These are phyloP conservation scores for Yamadazyma triangularis DNA, from an alignment of 1,139 yeast genomes.

Conservation along the genomic window DNA sequence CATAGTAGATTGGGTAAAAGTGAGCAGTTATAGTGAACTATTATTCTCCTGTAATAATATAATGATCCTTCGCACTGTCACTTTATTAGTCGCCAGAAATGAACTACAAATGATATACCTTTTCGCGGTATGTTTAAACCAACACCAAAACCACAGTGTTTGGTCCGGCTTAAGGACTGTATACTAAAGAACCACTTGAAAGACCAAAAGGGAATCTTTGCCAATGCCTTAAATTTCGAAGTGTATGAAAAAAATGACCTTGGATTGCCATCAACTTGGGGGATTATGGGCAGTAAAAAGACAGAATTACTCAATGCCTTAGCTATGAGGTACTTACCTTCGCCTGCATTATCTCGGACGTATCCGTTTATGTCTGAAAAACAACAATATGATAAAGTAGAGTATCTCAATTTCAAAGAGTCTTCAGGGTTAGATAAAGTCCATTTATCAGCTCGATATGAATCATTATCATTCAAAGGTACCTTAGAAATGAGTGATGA, in stretches of 20 bases:
- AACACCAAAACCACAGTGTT: conserved; percentile 6
- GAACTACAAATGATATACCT: no score
- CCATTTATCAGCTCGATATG: conserved; percentile 86
- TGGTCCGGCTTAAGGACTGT: conserved; percentile 11
- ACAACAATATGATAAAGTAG: conserved; percentile 18
- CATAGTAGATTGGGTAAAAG: no score
- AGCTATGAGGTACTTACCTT: conserved; percentile 39
- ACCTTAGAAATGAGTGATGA: conserved; percentile 59
- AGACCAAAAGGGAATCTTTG: conserved; percentile 6
- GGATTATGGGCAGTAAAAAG: conserved; percentile 33
- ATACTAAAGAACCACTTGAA: conserved; percentile 6
- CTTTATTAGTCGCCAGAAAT: no score
- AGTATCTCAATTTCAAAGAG: conserved; percentile 60
- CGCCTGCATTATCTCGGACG: conserved; percentile 50
- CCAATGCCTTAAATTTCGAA: conserved; percentile 25
- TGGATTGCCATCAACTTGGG: conserved; percentile 24
- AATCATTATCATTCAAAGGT: conserved; percentile 62
- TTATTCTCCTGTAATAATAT: no score
- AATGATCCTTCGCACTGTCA: no score
- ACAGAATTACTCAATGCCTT: conserved; percentile 28
- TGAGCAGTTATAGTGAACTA: no score
- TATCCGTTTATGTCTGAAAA: conserved; percentile 48
- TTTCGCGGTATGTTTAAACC: no score
- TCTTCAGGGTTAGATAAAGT: conserved; percentile 54
- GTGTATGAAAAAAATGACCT: conserved; percentile 15